These are phyloP conservation scores for Hymenoscyphus repandus DNA, from an alignment of 2,329 filamentous ascomycete species.

Conservation along the genomic window DNA sequence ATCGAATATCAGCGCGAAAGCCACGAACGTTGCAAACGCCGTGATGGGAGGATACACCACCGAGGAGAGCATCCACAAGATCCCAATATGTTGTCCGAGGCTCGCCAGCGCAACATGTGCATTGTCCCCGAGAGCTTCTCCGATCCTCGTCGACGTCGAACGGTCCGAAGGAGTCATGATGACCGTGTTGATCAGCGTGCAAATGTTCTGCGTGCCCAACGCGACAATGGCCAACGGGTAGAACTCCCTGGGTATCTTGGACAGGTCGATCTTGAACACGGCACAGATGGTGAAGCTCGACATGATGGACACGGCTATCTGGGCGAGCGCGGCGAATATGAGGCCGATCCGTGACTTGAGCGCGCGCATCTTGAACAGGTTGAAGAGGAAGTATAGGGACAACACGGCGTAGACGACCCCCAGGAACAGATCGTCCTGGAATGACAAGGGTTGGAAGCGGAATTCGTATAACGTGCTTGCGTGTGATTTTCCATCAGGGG, in stretches of 20 bases:
- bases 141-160: constrained; percentile 63
- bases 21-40: constrained; percentile 71
- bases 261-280: constrained; percentile 68
- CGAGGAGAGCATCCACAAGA: constrained; percentile 61
- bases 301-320: constrained; percentile 67
- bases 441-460: constrained; percentile 68
- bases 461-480: constrained; percentile 69
- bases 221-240: constrained; percentile 74
- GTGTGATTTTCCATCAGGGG: constrained; percentile 47
- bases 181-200: constrained; percentile 72
- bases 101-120: constrained; percentile 64
- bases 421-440: constrained; percentile 58
- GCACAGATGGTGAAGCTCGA: constrained; percentile 78
- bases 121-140: constrained; percentile 68
- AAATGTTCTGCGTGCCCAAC: constrained; percentile 72
- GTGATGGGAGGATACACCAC: constrained; percentile 65
- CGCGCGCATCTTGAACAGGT: constrained; percentile 63
- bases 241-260: constrained; percentile 65
- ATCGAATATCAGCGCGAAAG: constrained; percentile 70
- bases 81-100: constrained; percentile 61
- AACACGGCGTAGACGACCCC: constrained; percentile 60
- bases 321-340: constrained; percentile 63
- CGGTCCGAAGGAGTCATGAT: constrained; percentile 66
- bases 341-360: constrained; percentile 72
- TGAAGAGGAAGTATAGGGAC: constrained; percentile 59